Percentiles rank a stretch among this genome's conserved stretches.
Conservation (phyloP, 2,329 filamentous ascomycete species). For the Leptographium flavum region DNA sequence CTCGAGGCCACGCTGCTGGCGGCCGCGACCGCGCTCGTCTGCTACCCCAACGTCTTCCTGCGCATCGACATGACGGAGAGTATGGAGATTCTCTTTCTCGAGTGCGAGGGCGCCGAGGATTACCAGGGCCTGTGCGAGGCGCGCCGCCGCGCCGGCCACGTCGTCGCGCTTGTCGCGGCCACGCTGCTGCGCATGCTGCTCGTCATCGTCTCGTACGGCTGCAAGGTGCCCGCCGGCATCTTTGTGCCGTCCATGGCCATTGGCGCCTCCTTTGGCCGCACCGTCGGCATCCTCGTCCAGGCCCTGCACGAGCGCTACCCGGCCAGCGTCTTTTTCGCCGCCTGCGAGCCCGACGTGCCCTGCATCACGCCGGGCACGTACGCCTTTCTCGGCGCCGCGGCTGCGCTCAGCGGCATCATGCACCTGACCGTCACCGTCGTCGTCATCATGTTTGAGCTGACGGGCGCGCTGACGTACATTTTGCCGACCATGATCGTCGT, state of each 20-base stretch:
- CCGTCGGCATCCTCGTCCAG: constrained; percentile 89
- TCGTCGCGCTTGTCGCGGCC: constrained; percentile 63
- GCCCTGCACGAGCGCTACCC: constrained; percentile 76
- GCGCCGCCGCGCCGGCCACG: constrained; percentile 61
- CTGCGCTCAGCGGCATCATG: constrained; percentile 91
- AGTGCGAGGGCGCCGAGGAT: constrained; percentile 79
- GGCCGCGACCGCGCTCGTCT: constrained; percentile 73
- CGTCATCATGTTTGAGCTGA: constrained; percentile 98
- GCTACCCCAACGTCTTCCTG: constrained; percentile 90
- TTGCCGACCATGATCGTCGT: constrained; percentile 98
- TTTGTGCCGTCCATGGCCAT: constrained; percentile 98
- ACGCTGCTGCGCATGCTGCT: constrained; percentile 70
- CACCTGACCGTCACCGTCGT: constrained; percentile 94
- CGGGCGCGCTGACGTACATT: constrained; percentile 93
- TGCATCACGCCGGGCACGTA: constrained; percentile 98
- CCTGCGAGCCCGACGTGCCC: constrained; percentile 79
- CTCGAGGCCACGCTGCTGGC: constrained; percentile 78
- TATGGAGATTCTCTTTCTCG: constrained; percentile 94
- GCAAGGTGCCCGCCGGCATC: constrained; percentile 94
- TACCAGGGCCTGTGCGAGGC: constrained; percentile 81
- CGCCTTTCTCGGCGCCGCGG: constrained; percentile 83
- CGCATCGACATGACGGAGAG: constrained; percentile 98
- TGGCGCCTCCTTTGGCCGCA: constrained; percentile 83
- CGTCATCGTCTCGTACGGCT: constrained; percentile 92
- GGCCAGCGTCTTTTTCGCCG: constrained; percentile 67